Percentiles rank a stretch among this genome's conserved stretches.
Evolutionary conservation across 306 rosid species (phyloP).

Genomic region (Abrus pulchellus): DNA sequence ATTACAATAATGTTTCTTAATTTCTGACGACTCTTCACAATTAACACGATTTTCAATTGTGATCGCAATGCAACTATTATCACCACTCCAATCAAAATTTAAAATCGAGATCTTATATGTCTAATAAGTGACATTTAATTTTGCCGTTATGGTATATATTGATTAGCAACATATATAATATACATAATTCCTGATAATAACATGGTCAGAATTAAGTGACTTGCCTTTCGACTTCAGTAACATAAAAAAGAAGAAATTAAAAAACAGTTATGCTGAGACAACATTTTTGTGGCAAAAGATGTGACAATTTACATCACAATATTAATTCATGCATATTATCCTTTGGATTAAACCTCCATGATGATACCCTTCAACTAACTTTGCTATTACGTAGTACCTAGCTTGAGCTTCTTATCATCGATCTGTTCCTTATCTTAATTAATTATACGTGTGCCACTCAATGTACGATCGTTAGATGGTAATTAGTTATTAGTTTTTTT

Average conservation of each 20-base stretch:
- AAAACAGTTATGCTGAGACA: slow-evolving; percentile 18
- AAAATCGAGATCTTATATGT: not conserved
- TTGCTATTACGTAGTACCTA: slow-evolving; percentile 3
- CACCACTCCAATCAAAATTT: too few species aligned
- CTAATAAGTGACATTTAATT: not conserved
- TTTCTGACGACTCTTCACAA: not conserved
- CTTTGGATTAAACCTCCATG: not conserved
- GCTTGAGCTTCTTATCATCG: not conserved
- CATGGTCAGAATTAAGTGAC: not conserved
- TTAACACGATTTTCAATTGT: too few species aligned
- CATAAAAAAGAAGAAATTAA: not conserved
- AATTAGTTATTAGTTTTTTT: not conserved
- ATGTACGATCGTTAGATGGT: not conserved
- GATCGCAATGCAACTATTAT: too few species aligned
- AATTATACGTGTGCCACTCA: not conserved
- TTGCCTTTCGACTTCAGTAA: slow-evolving; percentile 8
- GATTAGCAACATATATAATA: not conserved
- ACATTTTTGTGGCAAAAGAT: slow-evolving; percentile 15
- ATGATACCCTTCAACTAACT: slow-evolving; percentile 15
- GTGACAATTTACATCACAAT: not conserved
- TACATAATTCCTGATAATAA: not conserved
- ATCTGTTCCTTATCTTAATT: not conserved
- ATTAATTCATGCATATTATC: not conserved
- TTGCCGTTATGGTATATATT: not conserved
- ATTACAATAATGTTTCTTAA: not conserved